Conservation (phyloP, 306 rosid genomes). For the Dalbergia cochinchinensis region DNA sequence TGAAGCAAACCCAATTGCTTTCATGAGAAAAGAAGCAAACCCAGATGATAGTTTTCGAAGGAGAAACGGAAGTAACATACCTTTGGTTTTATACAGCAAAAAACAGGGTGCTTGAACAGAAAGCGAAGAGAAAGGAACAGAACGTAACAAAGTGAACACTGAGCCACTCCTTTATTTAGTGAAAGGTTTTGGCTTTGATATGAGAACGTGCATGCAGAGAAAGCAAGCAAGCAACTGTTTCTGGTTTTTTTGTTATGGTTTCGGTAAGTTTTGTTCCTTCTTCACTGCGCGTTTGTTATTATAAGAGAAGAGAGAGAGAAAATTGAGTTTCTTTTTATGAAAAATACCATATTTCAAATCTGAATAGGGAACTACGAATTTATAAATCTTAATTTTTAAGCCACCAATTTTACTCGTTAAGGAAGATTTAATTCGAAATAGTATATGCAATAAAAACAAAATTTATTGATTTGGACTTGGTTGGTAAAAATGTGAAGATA, state of each 20-base stretch:
- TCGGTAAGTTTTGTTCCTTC: slow-evolving; percentile 38
- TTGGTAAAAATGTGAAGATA: neutral
- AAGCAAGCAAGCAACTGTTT: slow-evolving; percentile 57
- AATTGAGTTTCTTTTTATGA: neutral
- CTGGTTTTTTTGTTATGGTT: slow-evolving; percentile 40
- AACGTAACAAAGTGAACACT: slow-evolving; percentile 33
- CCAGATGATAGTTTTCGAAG: slow-evolving; percentile 40
- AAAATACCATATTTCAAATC: slow-evolving; percentile 42
- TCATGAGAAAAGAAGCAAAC: slow-evolving; percentile 40
- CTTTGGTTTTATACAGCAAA: slow-evolving; percentile 31
- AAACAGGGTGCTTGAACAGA: slow-evolving; percentile 47
- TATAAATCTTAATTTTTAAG: neutral
- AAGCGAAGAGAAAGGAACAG: slow-evolving; percentile 53
- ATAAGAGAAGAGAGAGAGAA: neutral
- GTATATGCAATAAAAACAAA: neutral
- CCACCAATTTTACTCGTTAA: neutral
- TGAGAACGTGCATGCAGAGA: slow-evolving; percentile 32
- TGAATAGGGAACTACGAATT: neutral
- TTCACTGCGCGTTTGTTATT: neutral
- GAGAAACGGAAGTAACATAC: slow-evolving; percentile 38
- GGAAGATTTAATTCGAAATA: slow-evolving; percentile 4
- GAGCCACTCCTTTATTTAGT: slow-evolving; percentile 32
- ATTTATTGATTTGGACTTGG: neutral
- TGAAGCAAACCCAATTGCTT: slow-evolving; percentile 42
- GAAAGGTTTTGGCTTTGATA: slow-evolving; percentile 3